Base-by-base conservation (phyloP, 208 protist species). In the Wallacemonas sp. region DNA sequence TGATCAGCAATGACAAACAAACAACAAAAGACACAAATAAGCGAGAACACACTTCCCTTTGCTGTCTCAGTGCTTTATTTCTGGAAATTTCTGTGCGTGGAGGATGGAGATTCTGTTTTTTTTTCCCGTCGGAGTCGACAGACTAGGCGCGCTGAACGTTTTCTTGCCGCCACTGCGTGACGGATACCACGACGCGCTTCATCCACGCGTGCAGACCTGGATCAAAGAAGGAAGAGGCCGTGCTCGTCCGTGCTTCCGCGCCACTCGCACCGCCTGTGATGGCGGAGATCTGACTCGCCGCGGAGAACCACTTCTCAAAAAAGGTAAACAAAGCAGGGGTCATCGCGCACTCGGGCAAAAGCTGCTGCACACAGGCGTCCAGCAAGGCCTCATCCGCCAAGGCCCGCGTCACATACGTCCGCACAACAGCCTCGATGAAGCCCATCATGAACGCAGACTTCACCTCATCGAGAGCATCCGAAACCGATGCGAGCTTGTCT, bases 171-270 rank as follows among this genome's bases (percentile, higher is more conserved):
- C 72, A 53, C 70, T 63, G 51, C n/a, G 66, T 58, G 39, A 84
- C 62, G 54, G 82, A 91, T 19, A 62, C 45, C 12, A 68, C 75
- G 19, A 94, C 53, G 22, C 82, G 79, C 8, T 64, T 28, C 79
- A 91, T 87, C 88, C 88, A 94, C 56, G 84, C 84, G 59, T 94
- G 79, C 51, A 94, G 24, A 4, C 80, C 83, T 34, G 82, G 73
- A 36, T 86, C 66, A 68, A 82, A 81, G 68, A 84, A 84, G 58
- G 63, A 19, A 8, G 31, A 33, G 30, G 51, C 51, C 15, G 51
- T 58, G 30, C 51, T 33, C 51, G 21, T 8, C n/a, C 51, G n/a
- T 5, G 51, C 47, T 27, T 33, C 47, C 26, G 47, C n/a, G 6
- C 47, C 47, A n/a, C n/a, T n/a, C n/a, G n/a, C n/a, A n/a, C n/a